Conservation (phyloP, 2,329 filamentous ascomycete species). For the Fusarium robinianum region DNA sequence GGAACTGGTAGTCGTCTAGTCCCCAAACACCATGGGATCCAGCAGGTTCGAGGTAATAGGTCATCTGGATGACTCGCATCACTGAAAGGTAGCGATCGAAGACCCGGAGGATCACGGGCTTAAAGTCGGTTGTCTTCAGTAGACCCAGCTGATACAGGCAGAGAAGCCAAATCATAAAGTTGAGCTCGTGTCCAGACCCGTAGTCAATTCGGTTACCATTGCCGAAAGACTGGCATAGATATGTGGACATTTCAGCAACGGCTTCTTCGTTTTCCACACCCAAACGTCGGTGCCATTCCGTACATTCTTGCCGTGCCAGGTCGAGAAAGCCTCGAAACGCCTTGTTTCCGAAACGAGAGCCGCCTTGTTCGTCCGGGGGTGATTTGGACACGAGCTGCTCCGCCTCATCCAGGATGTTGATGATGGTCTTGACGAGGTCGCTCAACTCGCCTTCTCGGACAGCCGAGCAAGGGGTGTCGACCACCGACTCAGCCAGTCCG, state of each 20-base stretch:
- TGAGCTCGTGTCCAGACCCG: slow-evolving; percentile 94
- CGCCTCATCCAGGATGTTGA: slow-evolving; percentile 71
- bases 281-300: slow-evolving; percentile 66
- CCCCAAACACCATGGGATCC: slow-evolving; percentile 98
- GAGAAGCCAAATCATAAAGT: slow-evolving; percentile 96
- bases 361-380: slow-evolving; percentile 83
- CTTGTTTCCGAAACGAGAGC: slow-evolving; percentile 93
- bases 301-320: slow-evolving; percentile 60
- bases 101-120: slow-evolving; percentile 72
- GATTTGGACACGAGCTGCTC: slow-evolving; percentile 68
- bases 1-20: slow-evolving; percentile 94
- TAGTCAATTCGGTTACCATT: slow-evolving; percentile 91
- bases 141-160: slow-evolving; percentile 81
- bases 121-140: slow-evolving; percentile 69
- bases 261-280: slow-evolving; percentile 57
- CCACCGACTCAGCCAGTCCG: slow-evolving; percentile 79
- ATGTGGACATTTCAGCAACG: slow-evolving; percentile 74
- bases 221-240: slow-evolving; percentile 83
- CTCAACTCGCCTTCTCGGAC: slow-evolving; percentile 61
- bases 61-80: slow-evolving; percentile 86
- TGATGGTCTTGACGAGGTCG: slow-evolving; percentile 63
- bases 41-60: slow-evolving; percentile 95
- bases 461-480: slow-evolving; percentile 69
- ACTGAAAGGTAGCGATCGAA: slow-evolving; percentile 82
- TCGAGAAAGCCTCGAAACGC: slow-evolving; percentile 84